Conservation (phyloP, 2,329 filamentous ascomycete species). For the Thelonectria olida region DNA sequence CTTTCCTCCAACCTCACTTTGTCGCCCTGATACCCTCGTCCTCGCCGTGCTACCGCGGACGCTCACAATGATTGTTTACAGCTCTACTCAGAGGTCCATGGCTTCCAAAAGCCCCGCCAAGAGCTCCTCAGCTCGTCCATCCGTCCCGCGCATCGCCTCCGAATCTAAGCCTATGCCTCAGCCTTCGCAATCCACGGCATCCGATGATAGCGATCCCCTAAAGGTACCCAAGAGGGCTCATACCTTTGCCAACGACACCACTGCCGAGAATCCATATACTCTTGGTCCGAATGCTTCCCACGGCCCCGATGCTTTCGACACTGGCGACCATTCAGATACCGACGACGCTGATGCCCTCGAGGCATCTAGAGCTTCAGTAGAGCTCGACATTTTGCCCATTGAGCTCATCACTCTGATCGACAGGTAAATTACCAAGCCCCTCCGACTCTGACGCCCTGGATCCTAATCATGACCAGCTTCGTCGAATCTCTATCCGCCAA, state of each 20-base stretch:
- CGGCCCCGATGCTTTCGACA: constrained; percentile 61
- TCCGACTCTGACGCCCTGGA: background rate
- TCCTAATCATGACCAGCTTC: constrained; percentile 67
- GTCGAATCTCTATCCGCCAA: constrained; percentile 89
- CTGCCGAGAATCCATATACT: constrained; percentile 36
- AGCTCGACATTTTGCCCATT: constrained; percentile 90
- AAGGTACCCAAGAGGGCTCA: constrained; percentile 55
- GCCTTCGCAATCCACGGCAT: constrained; percentile 29
- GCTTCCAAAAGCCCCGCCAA: constrained; percentile 43
- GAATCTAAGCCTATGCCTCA: constrained; percentile 36
- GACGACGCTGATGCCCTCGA: constrained; percentile 61
- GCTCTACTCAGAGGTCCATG: constrained; percentile 44
- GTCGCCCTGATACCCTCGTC: background rate
- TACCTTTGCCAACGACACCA: constrained; percentile 54
- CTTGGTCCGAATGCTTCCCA: constrained; percentile 29
- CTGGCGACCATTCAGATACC: constrained; percentile 49
- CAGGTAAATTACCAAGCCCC: constrained; percentile 64
- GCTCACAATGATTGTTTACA: constrained; percentile 43
- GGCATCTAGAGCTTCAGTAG: constrained; percentile 65
- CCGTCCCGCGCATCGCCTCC: constrained; percentile 43
- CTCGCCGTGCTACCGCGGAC: constrained; percentile 5
- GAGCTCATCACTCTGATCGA: constrained; percentile 92
- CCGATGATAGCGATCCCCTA: constrained; percentile 44
- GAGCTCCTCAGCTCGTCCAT: constrained; percentile 43
- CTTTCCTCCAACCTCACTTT: background rate